Evolutionary conservation across 2,329 filamentous ascomycete species (phyloP), one percentile per base, ranked within the genome.

Genomic region (Aureobasidium sp.): DNA sequence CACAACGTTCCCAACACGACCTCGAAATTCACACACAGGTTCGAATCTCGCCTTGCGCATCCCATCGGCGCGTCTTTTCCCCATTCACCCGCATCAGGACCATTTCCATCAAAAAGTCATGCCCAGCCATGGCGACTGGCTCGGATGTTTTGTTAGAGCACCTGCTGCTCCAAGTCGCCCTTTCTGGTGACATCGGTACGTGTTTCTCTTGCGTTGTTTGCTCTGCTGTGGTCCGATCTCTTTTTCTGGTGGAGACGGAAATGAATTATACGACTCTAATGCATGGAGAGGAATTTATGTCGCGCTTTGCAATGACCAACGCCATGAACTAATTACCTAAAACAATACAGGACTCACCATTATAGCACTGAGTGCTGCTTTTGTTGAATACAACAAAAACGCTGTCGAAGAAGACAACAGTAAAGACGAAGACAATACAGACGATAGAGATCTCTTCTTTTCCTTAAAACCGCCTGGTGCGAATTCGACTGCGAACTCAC

Each of bases 121-220:
- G 56, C 57, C 40, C 49, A 47, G 56, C 22, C 37, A 81, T 81
- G 79, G 76, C 74, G 59, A 75, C 73, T 63, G 80, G 79, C 60
- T 74, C 84, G 63, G 82, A 84, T 69, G 77, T 80, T 54, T 72
- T 87, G 66, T 77, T 86, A 64, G 78, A 85, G 68, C 81, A 78
- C 72, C 69, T 86, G 61, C 74, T 86, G 52, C 78, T 80, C 63
- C 80, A 84, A 71, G 79, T 86, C 70, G 83, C 83, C 27, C 76
- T 85, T 50, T 79, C 78, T 66, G 83, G 83, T 65, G 77, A 77
- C 58, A 75, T 79, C 77, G 84, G 84, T 85, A 75, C 68, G 81
- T 76, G 59, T 61, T 11, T 59, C 27, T 35, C 22, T 37, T 31
- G 42, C 17, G 40, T 48, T 27, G 19, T 19, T 39, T 47, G 48